These are phyloP conservation scores for Microbotryum intermedium DNA, from an alignment of 1,284 basidiomycete genomes.

Conservation along the genomic window DNA sequence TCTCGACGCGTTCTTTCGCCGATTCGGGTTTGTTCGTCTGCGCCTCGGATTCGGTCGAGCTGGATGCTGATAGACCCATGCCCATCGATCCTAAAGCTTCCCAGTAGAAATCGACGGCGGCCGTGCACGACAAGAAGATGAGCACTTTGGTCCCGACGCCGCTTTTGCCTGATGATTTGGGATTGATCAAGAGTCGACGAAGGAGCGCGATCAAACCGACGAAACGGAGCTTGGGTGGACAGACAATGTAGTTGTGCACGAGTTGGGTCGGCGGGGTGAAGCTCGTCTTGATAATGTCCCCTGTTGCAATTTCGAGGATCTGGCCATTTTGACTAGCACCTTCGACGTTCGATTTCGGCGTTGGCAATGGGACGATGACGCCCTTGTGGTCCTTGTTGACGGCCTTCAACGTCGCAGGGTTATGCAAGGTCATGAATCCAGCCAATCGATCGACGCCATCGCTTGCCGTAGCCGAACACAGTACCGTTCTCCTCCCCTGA, in stretches of 20 bases:
- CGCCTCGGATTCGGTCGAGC: slow-evolving; percentile 23
- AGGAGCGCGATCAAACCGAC: slow-evolving; percentile 83
- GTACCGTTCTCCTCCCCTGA: slow-evolving; percentile 54
- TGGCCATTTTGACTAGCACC: not conserved
- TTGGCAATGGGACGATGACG: slow-evolving; percentile 7
- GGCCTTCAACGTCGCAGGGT: slow-evolving; percentile 58
- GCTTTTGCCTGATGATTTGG: slow-evolving; percentile 38
- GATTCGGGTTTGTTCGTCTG: slow-evolving; percentile 17
- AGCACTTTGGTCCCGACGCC: slow-evolving; percentile 54
- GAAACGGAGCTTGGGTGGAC: slow-evolving; percentile 83
- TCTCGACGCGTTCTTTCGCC: slow-evolving; percentile 24
- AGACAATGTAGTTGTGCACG: slow-evolving; percentile 84
- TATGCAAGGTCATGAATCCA: slow-evolving; percentile 57
- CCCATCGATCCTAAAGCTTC: slow-evolving; percentile 65
- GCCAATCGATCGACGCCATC: slow-evolving; percentile 92
- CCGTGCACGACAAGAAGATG: slow-evolving; percentile 92
- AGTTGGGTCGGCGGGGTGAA: slow-evolving; percentile 94
- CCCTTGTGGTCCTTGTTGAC: slow-evolving; percentile 5
- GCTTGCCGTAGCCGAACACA: slow-evolving; percentile 94
- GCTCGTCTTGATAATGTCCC: slow-evolving; percentile 43
- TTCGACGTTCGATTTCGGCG: not conserved
- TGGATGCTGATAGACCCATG: slow-evolving; percentile 49
- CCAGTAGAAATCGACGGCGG: slow-evolving; percentile 97
- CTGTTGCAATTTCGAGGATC: slow-evolving; percentile 3
- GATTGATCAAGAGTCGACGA: slow-evolving; percentile 53